Evolutionary conservation across 2,329 filamentous ascomycete species (phyloP).

Genomic region (Epichloe festucae): DNA sequence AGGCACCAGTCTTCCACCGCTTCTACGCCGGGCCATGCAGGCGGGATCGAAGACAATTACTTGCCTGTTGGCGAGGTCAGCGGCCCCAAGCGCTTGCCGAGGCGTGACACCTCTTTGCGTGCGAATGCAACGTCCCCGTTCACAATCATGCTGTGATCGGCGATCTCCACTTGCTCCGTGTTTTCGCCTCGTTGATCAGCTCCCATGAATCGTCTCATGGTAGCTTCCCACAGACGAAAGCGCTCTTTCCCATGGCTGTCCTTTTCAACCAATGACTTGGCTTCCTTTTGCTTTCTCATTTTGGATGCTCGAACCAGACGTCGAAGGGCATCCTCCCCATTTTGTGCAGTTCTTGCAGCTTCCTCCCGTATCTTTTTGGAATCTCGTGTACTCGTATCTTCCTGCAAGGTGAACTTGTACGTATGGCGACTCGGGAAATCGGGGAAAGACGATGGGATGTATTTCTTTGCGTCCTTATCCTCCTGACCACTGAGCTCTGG

Average conservation of each 20-base stretch:
- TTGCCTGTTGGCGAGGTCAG: slow-evolving; percentile 6
- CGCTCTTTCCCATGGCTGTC: slow-evolving; percentile 39
- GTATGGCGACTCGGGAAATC: slow-evolving; percentile 52
- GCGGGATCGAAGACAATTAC: background rate
- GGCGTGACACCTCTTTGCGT: slow-evolving; percentile 38
- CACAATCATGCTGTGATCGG: slow-evolving; percentile 53
- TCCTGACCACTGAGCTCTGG: slow-evolving; percentile 43
- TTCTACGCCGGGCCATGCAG: background rate
- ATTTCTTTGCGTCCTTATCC: slow-evolving; percentile 41
- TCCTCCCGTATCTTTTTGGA: slow-evolving; percentile 46
- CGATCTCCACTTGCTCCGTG: slow-evolving; percentile 35
- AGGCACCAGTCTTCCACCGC: background rate
- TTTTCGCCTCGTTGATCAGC: slow-evolving; percentile 17
- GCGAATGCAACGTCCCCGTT: slow-evolving; percentile 41
- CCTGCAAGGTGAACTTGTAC: slow-evolving; percentile 45
- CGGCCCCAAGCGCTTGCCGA: slow-evolving; percentile 26
- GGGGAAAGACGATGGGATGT: slow-evolving; percentile 47
- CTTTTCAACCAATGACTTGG: slow-evolving; percentile 41
- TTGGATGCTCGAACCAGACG: slow-evolving; percentile 48
- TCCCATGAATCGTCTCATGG: slow-evolving; percentile 43
- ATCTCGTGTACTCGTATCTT: slow-evolving; percentile 33
- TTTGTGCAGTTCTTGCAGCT: slow-evolving; percentile 45
- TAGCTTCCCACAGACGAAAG: slow-evolving; percentile 46
- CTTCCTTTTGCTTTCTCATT: slow-evolving; percentile 51
- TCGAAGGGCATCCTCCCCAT: slow-evolving; percentile 48